Evolutionary conservation across 208 protist species (phyloP).

Genomic region (Leishmania lainsoni): DNA sequence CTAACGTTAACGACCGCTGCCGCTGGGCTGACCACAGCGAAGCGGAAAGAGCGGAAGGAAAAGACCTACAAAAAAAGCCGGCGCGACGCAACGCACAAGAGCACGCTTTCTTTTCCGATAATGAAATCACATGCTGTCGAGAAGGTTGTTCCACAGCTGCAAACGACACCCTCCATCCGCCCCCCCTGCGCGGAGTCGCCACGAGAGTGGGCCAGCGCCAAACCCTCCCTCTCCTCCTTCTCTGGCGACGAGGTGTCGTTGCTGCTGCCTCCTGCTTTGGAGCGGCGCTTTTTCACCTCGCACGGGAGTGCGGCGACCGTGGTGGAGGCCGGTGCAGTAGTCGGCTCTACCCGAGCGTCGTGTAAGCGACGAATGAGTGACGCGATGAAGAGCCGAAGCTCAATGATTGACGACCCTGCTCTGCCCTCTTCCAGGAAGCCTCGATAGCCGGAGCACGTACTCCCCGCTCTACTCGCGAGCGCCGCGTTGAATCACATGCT

Average conservation of each 20-base stretch:
- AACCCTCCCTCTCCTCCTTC: not conserved
- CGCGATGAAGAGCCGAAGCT: not conserved
- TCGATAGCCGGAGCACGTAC: not conserved
- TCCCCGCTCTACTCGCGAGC: not conserved
- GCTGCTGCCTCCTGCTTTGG: conserved; percentile 3
- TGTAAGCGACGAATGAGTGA: not conserved
- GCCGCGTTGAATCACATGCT: not conserved
- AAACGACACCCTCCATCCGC: not conserved
- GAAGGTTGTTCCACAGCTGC: too few relatives aligned
- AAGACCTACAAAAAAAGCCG: not conserved
- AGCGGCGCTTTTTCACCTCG: not conserved
- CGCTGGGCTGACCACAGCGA: not conserved
- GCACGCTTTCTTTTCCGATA: not conserved
- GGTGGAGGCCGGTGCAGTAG: not conserved
- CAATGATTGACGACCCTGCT: not conserved
- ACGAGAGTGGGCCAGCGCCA: not conserved
- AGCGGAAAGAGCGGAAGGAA: not conserved
- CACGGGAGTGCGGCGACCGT: not conserved
- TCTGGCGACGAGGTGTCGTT: not conserved
- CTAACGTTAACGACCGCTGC: not conserved
- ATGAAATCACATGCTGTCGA: not conserved
- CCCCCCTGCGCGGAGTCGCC: not conserved
- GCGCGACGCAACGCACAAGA: not conserved
- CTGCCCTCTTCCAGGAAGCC: not conserved
- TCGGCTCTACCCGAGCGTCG: not conserved